Conservation (phyloP, 768 basidiomycete species). For the Candolleomyces eurysporus region DNA sequence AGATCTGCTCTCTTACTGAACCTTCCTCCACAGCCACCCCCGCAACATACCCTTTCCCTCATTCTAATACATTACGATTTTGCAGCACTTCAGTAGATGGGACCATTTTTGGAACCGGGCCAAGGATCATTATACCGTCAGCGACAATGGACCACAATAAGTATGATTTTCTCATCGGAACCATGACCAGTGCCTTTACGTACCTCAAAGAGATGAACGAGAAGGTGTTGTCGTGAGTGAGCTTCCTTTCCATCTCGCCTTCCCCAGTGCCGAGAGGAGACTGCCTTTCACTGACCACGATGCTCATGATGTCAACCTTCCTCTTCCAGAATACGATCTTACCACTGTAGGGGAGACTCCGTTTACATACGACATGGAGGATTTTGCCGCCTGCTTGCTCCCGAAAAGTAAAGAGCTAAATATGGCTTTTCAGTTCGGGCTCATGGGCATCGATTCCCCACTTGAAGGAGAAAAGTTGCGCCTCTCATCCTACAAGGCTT, state of each 20-base stretch:
- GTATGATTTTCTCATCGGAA: not conserved
- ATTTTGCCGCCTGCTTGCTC: slow-evolving; percentile 54
- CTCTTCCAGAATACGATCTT: slow-evolving; percentile 45
- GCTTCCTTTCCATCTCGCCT: not conserved
- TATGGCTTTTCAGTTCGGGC: slow-evolving; percentile 65
- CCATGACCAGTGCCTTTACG: not conserved
- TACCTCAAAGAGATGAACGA: slow-evolving; percentile 65
- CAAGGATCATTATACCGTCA: not conserved
- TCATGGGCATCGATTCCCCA: slow-evolving; percentile 56
- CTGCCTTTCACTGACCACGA: not conserved
- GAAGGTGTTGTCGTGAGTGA: slow-evolving; percentile 58
- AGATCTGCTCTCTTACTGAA: no score
- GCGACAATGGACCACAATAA: slow-evolving; percentile 15
- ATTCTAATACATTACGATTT: no score
- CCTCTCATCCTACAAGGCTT: slow-evolving; percentile 43
- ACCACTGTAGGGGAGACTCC: slow-evolving; percentile 69
- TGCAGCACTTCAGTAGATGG: no score
- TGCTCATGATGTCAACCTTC: not conserved
- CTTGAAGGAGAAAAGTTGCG: slow-evolving; percentile 27
- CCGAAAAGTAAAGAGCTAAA: slow-evolving; percentile 59
- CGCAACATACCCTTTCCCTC: no score
- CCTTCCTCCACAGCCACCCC: no score
- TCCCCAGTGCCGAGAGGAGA: not conserved
- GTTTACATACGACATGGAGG: slow-evolving; percentile 49
- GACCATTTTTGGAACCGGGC: no score